Base-by-base conservation (phyloP, 345 rosid species). In the Eucalyptus regnans region DNA sequence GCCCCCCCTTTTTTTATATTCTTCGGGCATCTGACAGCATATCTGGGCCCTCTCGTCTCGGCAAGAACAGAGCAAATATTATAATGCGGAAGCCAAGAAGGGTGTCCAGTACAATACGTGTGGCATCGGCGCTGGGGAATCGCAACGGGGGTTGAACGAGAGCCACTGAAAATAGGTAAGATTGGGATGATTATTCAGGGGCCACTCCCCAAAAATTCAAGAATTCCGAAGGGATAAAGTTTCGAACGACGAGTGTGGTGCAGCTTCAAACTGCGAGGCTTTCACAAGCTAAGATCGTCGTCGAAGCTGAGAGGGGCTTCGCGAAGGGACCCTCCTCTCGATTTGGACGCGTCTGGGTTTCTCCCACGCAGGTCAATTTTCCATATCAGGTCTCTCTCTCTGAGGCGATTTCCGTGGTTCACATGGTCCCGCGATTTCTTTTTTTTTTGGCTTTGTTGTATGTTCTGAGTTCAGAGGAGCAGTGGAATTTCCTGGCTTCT, bases 181-280 rank as follows among this genome's bases (percentile, higher is more conserved):
- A 22, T 37, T 44, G 48, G 83, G 25, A 17, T 71, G 27, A 52
- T 68, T 76, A 41, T 76, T 41, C 13, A 25, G 83, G 48, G 16
- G 43, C 83, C 22, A 52, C 58, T 52, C 58, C 83, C 48, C 83
- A 12, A 11, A 76, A 54, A 50, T 48, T 88, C 25, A 41, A 52
- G 71, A 52, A 50, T 56, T 56, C 29, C 33, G 88, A 89, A 86
- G 29, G 89, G 95, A 94, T 94, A 94, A 93, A 92, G 88, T 87
- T 12, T 85, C 52, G 27, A 58, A 80, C 89, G 50, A 51, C 88
- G 91, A 90, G 91, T 91, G 96, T 93, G 96, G 95, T 91, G 91
- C 46, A 90, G 95, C 92, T 94, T 94, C 91, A 89, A 91, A 87
- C 89, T 46, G 1, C 22, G 86, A 87, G 76, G 88, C 50, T 86